Base-by-base conservation (phyloP, 2,329 filamentous ascomycete species). In the Fusarium sp. region DNA sequence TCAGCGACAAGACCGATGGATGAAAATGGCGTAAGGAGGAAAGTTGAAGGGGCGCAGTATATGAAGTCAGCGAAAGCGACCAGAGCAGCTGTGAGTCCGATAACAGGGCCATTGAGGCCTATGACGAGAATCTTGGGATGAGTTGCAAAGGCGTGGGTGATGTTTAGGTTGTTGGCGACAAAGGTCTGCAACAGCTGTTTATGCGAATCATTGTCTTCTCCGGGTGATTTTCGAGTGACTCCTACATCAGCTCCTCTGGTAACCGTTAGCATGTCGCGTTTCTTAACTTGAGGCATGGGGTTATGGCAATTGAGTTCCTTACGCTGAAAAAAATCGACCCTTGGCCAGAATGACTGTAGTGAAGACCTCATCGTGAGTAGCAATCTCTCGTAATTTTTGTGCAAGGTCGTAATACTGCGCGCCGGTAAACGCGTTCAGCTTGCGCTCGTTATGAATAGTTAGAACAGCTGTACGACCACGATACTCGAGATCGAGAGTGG, bases 101-200 rank as follows among this genome's bases (percentile, higher is more conserved):
- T 87, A 13, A 90, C 94, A 8, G 96, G 96, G 5, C 95, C 96
- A 82, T 98, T 98, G 71, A 98, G 90, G 0, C 93, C 96, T 1
- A 91, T 90, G 64, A 98, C 88, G 25, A 98, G 92, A 81, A 98
- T 92, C 83, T 98, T 98, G 74, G 94, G 93, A 82, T 98, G 96
- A 16, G 90, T 90, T 84, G 96, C 94, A 84, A 98, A 97, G 74
- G 93, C 91, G 74, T 93, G 91, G 4, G 94, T 96, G 75, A 93
- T 88, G 85, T 97, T 92, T 59, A 98, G 88, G 85, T 98, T 98
- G 85, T 92, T 91, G 72, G 91, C 85, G 13, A 93, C 91, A 81
- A 98, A 97, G 76, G 78, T 83, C 54, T 87, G 85, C 37, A 97
- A 87, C 82, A 89, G 90, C 72, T 88, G 84, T 55, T 78, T 77